Evolutionary conservation across 2,329 filamentous ascomycete genomes (phyloP), one percentile per base, ranked within the genome.

Genomic region (Penicillium crustosum): DNA sequence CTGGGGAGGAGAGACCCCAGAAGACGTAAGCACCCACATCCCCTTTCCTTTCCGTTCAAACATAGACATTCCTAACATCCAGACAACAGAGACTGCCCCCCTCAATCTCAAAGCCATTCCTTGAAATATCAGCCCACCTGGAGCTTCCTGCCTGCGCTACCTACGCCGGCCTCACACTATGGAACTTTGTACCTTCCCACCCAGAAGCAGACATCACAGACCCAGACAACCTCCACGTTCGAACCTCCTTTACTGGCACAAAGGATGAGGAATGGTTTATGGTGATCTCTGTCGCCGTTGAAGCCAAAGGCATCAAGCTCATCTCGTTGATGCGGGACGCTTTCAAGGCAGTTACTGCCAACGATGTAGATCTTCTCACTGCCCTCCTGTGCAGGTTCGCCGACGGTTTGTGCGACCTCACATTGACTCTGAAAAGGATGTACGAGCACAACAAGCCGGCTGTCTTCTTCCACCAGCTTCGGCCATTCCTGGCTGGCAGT

Each of bases 1-100:
- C 19, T 96, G 92, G 92, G 90, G 91, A 52, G 89, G 88, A 19
- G 83, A 89, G 27, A 81, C 77, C 48, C 88, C 91, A 0, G 79
- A 82, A 52, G 88, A 93, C 70, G 89, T 90, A 68, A 57, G 61
- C 49, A 43, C 13, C 19, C 8, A 36, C 41, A 6, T 8, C 15
- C 4, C 21, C 17, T 17, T 21, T 13, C 44, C 19, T 15, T 17
- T 23, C 3, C 21, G 21, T 6, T 6, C 21, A 23, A 36, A 31
- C 6, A 44, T 43, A 29, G 19, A 39, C 8, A 4, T 31, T 25
- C 21, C 21, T 59, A 38, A 59, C 63, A 15, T 53, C 27, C 36
- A 25, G n/a, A 15, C 19, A 12, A 39, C 52, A 77, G 75, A 57
- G 64, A 19, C 63, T 78, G 4, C 76, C 75, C 23, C 72, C 75